These are phyloP conservation scores for Gnomoniopsis sp. DNA, from an alignment of 2,329 filamentous ascomycete genomes.

Conservation along the genomic window DNA sequence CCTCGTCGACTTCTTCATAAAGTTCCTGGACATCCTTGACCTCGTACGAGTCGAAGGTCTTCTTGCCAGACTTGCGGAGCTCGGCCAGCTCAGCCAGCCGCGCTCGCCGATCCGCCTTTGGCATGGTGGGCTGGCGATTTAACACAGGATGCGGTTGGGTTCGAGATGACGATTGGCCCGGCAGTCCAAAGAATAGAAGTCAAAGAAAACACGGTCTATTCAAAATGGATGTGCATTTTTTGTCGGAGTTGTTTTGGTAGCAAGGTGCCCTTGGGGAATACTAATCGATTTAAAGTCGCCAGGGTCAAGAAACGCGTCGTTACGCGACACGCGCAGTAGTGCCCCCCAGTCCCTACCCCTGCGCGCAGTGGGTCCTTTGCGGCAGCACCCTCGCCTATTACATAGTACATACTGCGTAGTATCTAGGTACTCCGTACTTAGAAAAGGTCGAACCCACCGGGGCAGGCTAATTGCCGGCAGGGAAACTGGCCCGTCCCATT, in stretches of 20 bases:
- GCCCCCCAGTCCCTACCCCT: not conserved
- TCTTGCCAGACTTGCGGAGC: slow-evolving; percentile 85
- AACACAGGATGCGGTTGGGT: not conserved
- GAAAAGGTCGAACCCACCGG: no score
- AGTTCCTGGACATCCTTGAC: slow-evolving; percentile 79
- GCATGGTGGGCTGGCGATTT: slow-evolving; percentile 32
- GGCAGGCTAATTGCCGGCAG: no score
- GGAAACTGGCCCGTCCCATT: no score
- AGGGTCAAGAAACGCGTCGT: slow-evolving; percentile 13
- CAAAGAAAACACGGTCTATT: not conserved
- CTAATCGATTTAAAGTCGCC: slow-evolving; percentile 17
- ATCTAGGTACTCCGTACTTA: no score
- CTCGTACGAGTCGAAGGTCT: slow-evolving; percentile 82
- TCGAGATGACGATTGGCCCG: not conserved
- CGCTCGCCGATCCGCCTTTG: slow-evolving; percentile 41
- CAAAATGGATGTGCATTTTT: slow-evolving; percentile 4
- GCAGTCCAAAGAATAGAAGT: not conserved
- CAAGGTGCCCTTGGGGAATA: not conserved
- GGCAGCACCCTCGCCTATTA: no score
- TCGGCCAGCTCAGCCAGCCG: slow-evolving; percentile 77
- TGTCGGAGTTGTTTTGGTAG: slow-evolving; percentile 7
- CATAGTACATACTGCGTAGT: no score
- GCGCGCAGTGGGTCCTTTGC: not conserved
- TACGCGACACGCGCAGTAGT: slow-evolving; percentile 9
- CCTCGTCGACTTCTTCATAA: slow-evolving; percentile 96